Percentiles rank a stretch among this genome's conserved stretches.
phyloP scores from a whole-genome alignment of 768 basidiomycete genomes.

The Mycena alexandri region DNA sequence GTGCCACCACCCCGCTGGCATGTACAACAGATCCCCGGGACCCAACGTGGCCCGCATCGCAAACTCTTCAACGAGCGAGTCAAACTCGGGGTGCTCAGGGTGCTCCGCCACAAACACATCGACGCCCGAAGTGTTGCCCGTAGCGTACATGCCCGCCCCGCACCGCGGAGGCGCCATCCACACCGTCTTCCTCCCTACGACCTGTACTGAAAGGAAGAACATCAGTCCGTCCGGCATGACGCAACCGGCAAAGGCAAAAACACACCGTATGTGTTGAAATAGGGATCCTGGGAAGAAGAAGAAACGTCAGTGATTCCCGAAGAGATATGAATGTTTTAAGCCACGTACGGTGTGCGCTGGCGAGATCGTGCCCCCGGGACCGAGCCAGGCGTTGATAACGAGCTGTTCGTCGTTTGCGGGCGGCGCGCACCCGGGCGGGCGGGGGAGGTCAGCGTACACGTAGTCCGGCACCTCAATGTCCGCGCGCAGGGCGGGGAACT shows the following conservation, averaged over 20 bases:
- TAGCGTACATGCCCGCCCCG: slow-evolving; percentile 71
- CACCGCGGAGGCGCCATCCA: slow-evolving; percentile 88
- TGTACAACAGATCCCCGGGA: slow-evolving; percentile 89
- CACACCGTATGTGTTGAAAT: slow-evolving; percentile 89
- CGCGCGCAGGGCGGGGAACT: slow-evolving; percentile 81
- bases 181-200: slow-evolving; percentile 89
- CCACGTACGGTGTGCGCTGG: slow-evolving; percentile 86
- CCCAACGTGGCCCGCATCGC: slow-evolving; percentile 74
- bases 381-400: slow-evolving; percentile 86
- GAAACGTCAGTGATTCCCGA: slow-evolving; percentile 19
- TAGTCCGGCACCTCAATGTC: slow-evolving; percentile 93
- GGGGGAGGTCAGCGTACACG: slow-evolving; percentile 73
- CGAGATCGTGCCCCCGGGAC: slow-evolving; percentile 81
- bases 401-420: slow-evolving; percentile 76
- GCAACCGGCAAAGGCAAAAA: slow-evolving; percentile 7
- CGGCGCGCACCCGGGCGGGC: slow-evolving; percentile 68
- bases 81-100: slow-evolving; percentile 64
- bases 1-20: slow-evolving; percentile 97
- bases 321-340: slow-evolving; percentile 15
- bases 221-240: slow-evolving; percentile 22
- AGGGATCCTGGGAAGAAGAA: slow-evolving; percentile 80
- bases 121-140: slow-evolving; percentile 85
- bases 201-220: slow-evolving; percentile 70
- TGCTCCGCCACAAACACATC: slow-evolving; percentile 74
- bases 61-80: slow-evolving; percentile 64